These are phyloP conservation scores for Fusarium sp. DNA, from an alignment of 2,329 filamentous ascomycete genomes.

Conservation along the genomic window DNA sequence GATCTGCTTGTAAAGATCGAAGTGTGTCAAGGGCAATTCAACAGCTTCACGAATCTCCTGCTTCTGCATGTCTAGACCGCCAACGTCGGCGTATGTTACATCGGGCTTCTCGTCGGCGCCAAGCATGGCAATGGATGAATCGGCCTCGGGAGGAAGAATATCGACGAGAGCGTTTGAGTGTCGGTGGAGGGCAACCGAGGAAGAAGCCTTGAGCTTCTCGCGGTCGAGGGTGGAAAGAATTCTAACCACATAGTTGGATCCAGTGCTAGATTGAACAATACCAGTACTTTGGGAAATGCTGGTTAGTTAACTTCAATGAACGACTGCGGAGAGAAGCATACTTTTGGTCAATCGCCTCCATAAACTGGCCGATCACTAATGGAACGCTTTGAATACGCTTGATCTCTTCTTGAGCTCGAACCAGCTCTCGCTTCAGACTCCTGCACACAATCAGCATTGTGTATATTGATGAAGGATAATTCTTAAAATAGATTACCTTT, in stretches of 20 bases:
- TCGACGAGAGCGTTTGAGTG: conserved; percentile 99
- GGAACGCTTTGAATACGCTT: conserved; percentile 99
- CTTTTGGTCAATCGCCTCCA: conserved; percentile 99
- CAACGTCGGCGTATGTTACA: conserved; percentile 97
- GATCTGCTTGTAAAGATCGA: conserved; percentile 99
- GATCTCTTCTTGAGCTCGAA: conserved; percentile 98
- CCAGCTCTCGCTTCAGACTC: conserved; percentile 96
- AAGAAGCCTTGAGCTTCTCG: conserved; percentile 97
- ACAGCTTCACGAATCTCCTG: conserved; percentile 99
- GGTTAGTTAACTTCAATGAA: conserved; percentile 12
- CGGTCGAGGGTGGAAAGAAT: conserved; percentile 98
- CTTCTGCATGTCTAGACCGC: conserved; percentile 99
- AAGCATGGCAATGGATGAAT: conserved; percentile 98
- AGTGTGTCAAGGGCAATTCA: conserved; percentile 95
- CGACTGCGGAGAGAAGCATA: conserved; percentile 57
- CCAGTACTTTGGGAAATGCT: conserved; percentile 75
- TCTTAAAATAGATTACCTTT: conserved; percentile 68
- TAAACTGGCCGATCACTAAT: conserved; percentile 98
- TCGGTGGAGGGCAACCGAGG: conserved; percentile 95
- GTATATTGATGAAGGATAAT: neutral
- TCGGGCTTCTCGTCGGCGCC: conserved; percentile 97
- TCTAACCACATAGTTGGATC: conserved; percentile 98
- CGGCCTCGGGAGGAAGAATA: conserved; percentile 97
- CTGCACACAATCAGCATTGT: conserved; percentile 57
- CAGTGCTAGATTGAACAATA: conserved; percentile 97